A percentile compares a stretch with the other conserved stretches of the same genome.
phyloP scores from a whole-genome alignment of 129 eudicot genomes.

The Deinandra increscens region DNA sequence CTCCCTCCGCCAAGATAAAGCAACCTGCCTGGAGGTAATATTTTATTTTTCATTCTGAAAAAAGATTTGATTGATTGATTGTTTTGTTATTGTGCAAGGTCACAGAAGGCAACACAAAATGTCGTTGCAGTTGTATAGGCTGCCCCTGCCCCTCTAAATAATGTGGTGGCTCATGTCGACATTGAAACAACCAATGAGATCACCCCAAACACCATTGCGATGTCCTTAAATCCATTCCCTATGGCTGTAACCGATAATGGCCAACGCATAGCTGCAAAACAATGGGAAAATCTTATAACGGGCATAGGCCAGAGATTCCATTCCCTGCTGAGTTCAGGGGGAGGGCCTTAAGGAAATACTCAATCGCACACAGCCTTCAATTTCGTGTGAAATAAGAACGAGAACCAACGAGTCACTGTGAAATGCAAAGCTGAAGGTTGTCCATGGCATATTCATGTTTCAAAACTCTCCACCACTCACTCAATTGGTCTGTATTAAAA shows the following conservation, averaged over 20 bases:
- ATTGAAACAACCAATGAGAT: constrained; percentile 27
- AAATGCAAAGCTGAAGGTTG: constrained; percentile 53
- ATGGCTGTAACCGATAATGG: constrained; percentile 22
- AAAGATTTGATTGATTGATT: too few species aligned
- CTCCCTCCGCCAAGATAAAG: constrained; percentile 32
- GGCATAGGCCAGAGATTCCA: constrained; percentile 52
- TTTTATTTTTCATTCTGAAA: neutral
- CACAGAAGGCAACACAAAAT: constrained; percentile 32
- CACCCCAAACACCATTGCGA: constrained; percentile 24
- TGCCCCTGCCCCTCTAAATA: constrained; percentile 6
- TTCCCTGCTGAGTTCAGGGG: constrained; percentile 47
- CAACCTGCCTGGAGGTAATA: constrained; percentile 45
- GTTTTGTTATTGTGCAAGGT: constrained; percentile 31
- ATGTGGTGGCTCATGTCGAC: constrained; percentile 25
- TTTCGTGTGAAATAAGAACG: constrained; percentile 49
- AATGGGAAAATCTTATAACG: constrained; percentile 44
- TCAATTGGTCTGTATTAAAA: constrained; percentile 45
- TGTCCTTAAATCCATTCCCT: constrained; percentile 33
- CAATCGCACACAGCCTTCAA: constrained; percentile 51
- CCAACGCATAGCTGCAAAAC: constrained; percentile 39
- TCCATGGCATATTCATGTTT: constrained; percentile 51
- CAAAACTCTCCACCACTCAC: constrained; percentile 51
- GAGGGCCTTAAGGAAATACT: constrained; percentile 41
- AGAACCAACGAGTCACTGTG: constrained; percentile 48
- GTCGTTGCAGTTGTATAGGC: constrained; percentile 20